phyloP scores from a whole-genome alignment of 108 stramenopile species.

The Stephanodiscus minutulus region DNA sequence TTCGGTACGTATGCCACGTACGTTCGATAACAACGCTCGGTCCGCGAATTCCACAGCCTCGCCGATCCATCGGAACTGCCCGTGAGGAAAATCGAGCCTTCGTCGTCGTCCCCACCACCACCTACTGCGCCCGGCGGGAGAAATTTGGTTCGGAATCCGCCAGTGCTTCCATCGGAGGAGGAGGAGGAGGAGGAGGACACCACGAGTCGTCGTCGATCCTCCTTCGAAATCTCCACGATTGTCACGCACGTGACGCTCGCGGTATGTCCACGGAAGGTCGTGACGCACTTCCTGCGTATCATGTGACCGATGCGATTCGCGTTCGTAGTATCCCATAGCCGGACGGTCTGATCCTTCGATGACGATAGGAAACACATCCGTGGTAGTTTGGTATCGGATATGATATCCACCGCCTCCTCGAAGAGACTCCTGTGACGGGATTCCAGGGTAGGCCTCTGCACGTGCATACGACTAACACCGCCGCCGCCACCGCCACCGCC shows the following conservation, averaged over 20 bases:
- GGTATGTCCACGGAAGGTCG: slow-evolving; percentile 3
- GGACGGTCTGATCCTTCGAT: slow-evolving; percentile 25
- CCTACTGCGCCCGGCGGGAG: no score
- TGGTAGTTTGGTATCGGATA: slow-evolving; percentile 24
- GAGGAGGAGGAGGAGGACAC: neutral
- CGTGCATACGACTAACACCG: neutral
- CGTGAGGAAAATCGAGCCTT: slow-evolving; percentile 20
- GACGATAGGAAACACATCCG: slow-evolving; percentile 27
- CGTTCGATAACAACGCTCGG: neutral
- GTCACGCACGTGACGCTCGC: slow-evolving; percentile 18
- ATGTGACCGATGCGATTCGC: slow-evolving; percentile 4
- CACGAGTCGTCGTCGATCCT: neutral
- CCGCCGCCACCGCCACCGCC: no score
- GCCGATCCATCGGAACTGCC: slow-evolving; percentile 26
- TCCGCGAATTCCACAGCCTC: slow-evolving; percentile 23
- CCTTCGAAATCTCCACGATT: neutral
- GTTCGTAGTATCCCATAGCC: slow-evolving; percentile 40
- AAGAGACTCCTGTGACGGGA: neutral
- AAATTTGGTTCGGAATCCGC: no score
- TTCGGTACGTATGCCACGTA: neutral
- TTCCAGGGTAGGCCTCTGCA: neutral
- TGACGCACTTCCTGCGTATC: slow-evolving; percentile 16
- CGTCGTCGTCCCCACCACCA: neutral
- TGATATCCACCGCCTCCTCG: neutral
- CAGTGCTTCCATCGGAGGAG: no score